A percentile compares a stretch with the other conserved stretches of the same genome.
phyloP scores from a whole-genome alignment of 495 filamentous ascomycete genomes.

The Penicillium subrubescens region DNA sequence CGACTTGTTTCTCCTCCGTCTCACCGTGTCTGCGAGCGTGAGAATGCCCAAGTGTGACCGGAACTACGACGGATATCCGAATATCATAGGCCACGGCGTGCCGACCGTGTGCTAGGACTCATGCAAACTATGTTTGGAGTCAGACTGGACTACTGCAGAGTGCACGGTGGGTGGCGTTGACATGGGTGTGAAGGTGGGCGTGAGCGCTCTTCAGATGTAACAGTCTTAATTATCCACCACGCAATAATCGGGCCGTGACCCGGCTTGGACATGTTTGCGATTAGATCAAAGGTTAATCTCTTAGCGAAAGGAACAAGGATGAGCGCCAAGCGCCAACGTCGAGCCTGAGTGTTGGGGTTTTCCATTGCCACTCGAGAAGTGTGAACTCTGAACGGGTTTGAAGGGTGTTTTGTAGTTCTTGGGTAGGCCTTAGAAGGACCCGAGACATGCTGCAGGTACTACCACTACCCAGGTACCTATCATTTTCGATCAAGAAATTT shows the following conservation, averaged over 20 bases:
- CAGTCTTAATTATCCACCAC: background rate
- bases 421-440: background rate
- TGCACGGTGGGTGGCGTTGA: background rate
- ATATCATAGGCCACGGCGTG: background rate
- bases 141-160: background rate
- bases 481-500: background rate
- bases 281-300: background rate
- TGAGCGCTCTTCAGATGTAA: background rate
- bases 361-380: background rate
- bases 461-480: background rate
- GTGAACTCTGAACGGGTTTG: background rate
- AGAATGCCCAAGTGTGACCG: background rate
- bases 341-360: background rate
- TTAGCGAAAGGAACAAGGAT: background rate
- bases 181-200: background rate
- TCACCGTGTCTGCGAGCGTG: background rate
- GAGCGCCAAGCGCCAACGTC: background rate
- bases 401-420: background rate
- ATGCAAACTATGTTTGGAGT: background rate
- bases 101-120: background rate
- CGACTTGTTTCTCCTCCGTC: background rate
- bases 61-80: background rate
- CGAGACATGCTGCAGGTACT: background rate
- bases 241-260: constrained; percentile 7
- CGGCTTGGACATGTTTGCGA: background rate